Conservation (phyloP, 768 basidiomycete genomes). For the Inosperma sp. region DNA sequence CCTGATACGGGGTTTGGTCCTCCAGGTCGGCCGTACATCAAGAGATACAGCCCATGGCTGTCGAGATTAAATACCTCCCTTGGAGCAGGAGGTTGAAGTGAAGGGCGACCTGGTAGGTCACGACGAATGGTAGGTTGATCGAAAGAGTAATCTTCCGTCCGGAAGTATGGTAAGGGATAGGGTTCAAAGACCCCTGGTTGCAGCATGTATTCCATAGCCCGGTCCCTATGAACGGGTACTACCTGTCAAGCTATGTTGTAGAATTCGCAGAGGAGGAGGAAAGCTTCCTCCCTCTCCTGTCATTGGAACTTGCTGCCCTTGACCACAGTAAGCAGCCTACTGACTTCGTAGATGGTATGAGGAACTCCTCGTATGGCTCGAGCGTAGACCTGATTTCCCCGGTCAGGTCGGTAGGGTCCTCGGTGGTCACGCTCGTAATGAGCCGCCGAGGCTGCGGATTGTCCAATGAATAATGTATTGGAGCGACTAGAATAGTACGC, state of each 20-base stretch:
- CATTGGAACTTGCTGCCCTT: too few relatives aligned
- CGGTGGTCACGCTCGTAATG: too few relatives aligned
- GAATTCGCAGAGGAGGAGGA: too few relatives aligned
- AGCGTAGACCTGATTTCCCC: too few relatives aligned
- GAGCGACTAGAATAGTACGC: too few relatives aligned
- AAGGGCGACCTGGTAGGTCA: background rate
- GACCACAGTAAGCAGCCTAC: background rate
- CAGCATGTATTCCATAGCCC: background rate
- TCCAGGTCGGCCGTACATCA: background rate
- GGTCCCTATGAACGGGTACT: background rate
- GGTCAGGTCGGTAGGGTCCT: too few relatives aligned
- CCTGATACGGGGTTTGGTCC: background rate
- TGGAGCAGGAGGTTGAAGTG: background rate
- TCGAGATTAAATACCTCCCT: background rate
- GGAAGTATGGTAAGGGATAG: background rate
- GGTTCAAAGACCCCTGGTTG: background rate
- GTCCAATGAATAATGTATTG: too few relatives aligned
- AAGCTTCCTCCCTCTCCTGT: too few relatives aligned
- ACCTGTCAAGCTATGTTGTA: slow-evolving; percentile 8
- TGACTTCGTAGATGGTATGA: background rate
- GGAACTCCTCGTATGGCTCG: slow-evolving; percentile 17
- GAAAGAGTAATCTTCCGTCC: background rate
- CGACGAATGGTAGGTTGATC: background rate
- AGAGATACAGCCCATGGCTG: background rate
- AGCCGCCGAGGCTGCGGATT: too few relatives aligned